A percentile compares a stretch with the other conserved stretches of the same genome.
phyloP scores from a whole-genome alignment of 441 rosid genomes.

The Corymbia calophylla region DNA sequence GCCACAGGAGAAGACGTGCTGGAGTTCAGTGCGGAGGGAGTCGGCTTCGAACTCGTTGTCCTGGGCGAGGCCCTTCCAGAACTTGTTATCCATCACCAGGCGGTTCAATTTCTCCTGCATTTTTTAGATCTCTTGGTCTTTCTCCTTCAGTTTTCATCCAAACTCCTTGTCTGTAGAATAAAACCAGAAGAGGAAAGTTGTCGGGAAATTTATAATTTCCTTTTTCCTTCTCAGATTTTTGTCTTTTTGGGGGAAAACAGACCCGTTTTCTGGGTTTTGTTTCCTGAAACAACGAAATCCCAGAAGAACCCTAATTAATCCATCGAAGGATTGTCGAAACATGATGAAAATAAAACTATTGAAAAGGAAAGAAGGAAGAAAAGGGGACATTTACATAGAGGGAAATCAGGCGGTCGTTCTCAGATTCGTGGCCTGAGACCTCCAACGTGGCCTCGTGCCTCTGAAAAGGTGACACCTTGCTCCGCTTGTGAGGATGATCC shows the following conservation, averaged over 20 bases:
- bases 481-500: not conserved
- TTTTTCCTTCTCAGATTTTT: no score
- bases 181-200: not conserved
- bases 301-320: not conserved
- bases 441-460: conserved; percentile 24
- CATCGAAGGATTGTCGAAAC: not conserved
- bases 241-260: not conserved
- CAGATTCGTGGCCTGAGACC: conserved; percentile 34
- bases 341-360: no score
- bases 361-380: no score
- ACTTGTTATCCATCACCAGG: no score
- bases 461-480: conserved; percentile 7
- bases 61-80: no score
- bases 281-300: not conserved
- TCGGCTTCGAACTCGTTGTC: no score
- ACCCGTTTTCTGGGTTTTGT: not conserved
- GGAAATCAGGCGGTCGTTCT: conserved; percentile 28
- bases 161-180: conserved; percentile 30
- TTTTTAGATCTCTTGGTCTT: no score
- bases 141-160: no score
- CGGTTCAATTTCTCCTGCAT: no score
- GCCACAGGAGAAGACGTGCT: no score
- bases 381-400: conserved; percentile 19
- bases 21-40: no score
- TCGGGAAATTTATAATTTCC: not conserved